phyloP scores from a whole-genome alignment of 768 basidiomycete species.

The Suillus discolor region DNA sequence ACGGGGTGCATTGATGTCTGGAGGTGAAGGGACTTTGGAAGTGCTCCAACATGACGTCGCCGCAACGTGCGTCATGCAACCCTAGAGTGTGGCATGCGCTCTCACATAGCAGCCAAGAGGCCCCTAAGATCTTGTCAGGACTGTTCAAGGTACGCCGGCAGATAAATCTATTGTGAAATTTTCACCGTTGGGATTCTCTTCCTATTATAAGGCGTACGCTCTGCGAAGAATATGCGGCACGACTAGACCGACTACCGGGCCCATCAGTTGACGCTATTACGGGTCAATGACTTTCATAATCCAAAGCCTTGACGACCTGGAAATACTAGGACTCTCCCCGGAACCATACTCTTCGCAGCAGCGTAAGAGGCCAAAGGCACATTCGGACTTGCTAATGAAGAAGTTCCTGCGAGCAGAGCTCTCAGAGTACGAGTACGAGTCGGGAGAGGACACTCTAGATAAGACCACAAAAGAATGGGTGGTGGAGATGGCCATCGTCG shows the following conservation, averaged over 20 bases:
- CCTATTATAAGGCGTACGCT: background rate
- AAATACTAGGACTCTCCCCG: background rate
- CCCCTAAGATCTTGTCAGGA: background rate
- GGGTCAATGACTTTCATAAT: background rate
- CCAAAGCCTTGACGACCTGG: background rate
- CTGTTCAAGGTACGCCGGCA: background rate
- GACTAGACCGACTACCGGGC: background rate
- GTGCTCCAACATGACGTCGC: background rate
- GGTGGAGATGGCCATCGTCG: slow-evolving; percentile 10
- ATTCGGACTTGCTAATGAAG: slow-evolving; percentile 1
- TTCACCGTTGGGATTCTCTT: background rate
- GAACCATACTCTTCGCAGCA: background rate
- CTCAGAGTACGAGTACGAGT: background rate
- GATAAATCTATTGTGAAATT: slow-evolving; percentile 24
- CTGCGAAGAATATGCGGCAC: background rate
- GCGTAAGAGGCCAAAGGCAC: background rate
- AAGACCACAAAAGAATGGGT: background rate
- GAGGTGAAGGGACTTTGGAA: background rate
- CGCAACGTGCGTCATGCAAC: background rate
- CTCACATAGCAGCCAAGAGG: background rate
- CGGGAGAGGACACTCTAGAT: background rate
- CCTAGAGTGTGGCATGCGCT: background rate
- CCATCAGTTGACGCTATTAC: background rate
- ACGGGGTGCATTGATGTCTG: background rate
- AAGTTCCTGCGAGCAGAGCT: background rate